Evolutionary conservation across 140 eudicot genomes (phyloP), one percentile per base, ranked within the genome.

Genomic region (Flaveria floridana): DNA sequence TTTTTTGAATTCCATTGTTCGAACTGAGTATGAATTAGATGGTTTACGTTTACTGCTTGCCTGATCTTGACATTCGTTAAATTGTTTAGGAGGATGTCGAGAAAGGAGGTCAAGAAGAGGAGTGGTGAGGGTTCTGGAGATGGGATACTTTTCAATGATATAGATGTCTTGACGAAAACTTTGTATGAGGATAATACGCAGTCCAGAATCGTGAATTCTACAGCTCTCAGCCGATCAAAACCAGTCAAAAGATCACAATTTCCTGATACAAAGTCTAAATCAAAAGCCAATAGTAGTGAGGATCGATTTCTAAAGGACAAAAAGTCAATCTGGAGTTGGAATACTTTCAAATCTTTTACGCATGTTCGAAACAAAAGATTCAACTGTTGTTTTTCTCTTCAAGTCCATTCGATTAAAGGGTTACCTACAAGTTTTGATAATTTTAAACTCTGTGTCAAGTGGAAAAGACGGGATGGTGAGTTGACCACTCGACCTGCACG

Each of bases 301-400:
- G 92, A 85, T 46, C 34, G 79, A 2, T 68, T 74, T 52, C 68
- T 74, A 0, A 88, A 84, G 76, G 94, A 86, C 23, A 94, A 94
- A 78, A 88, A 86, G 79, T 88, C 97, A 3, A 74, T 86, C 61
- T 94, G 97, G 97, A 81, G 90, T 79, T 93, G 98, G 99, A 90
- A 88, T 74, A 71, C 85, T n/a, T 80, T 94, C 13, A 90, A 88
- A 75, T 86, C 97, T 5, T 78, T 88, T 44, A 85, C 96, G 0
- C 82, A 84, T 61, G 88, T 84, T 11, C 82, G 87, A 13, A 80
- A 85, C 82, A 86, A 85, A 16, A 73, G 85, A 71, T 90, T 94
- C 65, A 86, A 90, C 68, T 94, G 96, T 53, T 78, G 94, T 78
- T 94, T 94, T 77, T 77, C 97, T 26, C 85, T 90, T 74, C 87